Conservation (phyloP, 345 rosid species). For the Sapria himalayana region DNA sequence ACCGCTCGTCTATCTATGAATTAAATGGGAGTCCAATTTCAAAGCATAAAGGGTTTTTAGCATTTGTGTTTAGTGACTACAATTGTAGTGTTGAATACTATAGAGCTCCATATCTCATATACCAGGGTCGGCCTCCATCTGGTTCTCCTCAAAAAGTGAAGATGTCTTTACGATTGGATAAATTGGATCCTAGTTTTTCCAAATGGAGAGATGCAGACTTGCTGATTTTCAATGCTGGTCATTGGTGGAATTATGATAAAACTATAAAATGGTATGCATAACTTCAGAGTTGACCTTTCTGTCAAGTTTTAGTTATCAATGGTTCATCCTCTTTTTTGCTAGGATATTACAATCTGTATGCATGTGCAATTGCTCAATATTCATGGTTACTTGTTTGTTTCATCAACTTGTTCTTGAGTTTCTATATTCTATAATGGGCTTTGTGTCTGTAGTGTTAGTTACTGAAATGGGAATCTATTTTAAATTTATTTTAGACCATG, state of each 20-base stretch:
- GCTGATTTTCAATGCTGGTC: conserved; percentile 63
- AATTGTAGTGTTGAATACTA: conserved; percentile 86
- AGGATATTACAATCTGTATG: too few species aligned
- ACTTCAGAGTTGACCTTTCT: too few species aligned
- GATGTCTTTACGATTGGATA: conserved; percentile 43
- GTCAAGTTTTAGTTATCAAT: too few species aligned
- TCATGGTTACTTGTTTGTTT: too few species aligned
- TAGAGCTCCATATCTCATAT: conserved; percentile 55
- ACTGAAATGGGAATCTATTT: too few species aligned
- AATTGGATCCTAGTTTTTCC: conserved; percentile 37
- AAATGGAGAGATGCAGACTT: conserved; percentile 62
- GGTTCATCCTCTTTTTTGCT: too few species aligned
- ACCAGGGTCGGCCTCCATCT: conserved; percentile 41
- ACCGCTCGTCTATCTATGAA: conserved; percentile 47
- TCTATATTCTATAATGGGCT: too few species aligned
- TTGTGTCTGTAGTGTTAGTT: too few species aligned
- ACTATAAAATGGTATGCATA: conserved; percentile 36
- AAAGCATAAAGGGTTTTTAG: conserved; percentile 63
- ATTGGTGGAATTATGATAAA: conserved; percentile 83
- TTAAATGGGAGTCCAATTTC: conserved; percentile 59
- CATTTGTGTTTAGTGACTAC: conserved; percentile 48
- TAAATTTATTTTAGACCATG: too few species aligned
- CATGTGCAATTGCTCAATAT: too few species aligned
- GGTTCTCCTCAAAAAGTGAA: conserved; percentile 32
- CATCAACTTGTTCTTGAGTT: too few species aligned